phyloP scores from a whole-genome alignment of 805 yeast species.

The Candida ortonii region DNA sequence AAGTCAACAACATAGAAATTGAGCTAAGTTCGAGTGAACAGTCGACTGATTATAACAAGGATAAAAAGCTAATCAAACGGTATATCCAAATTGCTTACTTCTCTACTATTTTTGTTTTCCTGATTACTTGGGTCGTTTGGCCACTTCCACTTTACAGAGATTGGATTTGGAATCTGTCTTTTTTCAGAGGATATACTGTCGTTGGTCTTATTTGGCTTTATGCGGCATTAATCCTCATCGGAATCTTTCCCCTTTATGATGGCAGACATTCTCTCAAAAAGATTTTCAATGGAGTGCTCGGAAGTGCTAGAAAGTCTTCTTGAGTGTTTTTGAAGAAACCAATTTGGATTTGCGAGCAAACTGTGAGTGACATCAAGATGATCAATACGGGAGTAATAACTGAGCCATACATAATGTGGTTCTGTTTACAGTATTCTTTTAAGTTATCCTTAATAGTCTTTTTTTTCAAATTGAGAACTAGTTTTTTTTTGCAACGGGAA shows the following conservation, averaged over 20 bases:
- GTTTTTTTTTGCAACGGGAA: too few relatives aligned
- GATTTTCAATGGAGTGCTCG: constrained; percentile 2
- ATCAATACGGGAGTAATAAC: too few relatives aligned
- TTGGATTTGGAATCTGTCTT: constrained; percentile 33
- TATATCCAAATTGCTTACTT: constrained; percentile 24
- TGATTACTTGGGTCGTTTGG: constrained; percentile 40
- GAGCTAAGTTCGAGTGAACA: too few relatives aligned
- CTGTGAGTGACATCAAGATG: too few relatives aligned
- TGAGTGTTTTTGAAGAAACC: too few relatives aligned
- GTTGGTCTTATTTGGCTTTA: constrained; percentile 36
- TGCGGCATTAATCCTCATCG: constrained; percentile 31
- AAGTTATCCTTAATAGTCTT: too few relatives aligned
- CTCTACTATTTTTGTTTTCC: constrained; percentile 27
- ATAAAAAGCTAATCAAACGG: constrained; percentile 1
- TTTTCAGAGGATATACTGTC: constrained; percentile 33
- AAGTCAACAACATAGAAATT: constrained; percentile 1
- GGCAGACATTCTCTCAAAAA: constrained; percentile 31
- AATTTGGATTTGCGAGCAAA: too few relatives aligned
- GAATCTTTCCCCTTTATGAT: constrained; percentile 35
- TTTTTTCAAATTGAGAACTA: too few relatives aligned
- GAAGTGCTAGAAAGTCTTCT: too few relatives aligned
- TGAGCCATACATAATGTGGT: too few relatives aligned
- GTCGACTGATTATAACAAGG: too few relatives aligned
- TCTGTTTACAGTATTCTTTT: too few relatives aligned
- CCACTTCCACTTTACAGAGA: constrained; percentile 38